Evolutionary conservation across 2,329 filamentous ascomycete genomes (phyloP), one percentile per base, ranked within the genome.

Genomic region (Colletotrichum chlorophyti): DNA sequence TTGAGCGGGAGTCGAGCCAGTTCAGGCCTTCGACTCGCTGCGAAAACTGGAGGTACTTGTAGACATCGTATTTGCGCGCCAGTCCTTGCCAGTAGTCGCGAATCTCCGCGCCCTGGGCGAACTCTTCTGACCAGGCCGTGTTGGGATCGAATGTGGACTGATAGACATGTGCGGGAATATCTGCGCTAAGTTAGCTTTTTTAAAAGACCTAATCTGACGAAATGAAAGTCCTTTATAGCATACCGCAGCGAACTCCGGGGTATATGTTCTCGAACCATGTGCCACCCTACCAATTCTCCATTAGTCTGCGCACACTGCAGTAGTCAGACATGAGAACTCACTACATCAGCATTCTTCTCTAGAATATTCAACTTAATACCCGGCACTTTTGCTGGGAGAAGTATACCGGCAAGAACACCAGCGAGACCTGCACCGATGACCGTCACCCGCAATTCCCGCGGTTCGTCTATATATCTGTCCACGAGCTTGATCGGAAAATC

Each of bases 361-460:
- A 84, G 85, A 32, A 91, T 85, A 1, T 79, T 83, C 58, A 92
- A 71, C 40, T 89, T 74, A 43, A 91, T 82, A 0, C 82, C 81
- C 0, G 89, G 89, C 0, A 92, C 83, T 63, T 92, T 92, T 9
- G 76, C 80, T 0, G 88, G 89, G 1, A 93, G 74, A 8, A 91
- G 71, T 7, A 86, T 79, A 1, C 88, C 89, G 1, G 89, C 84
- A 5, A 83, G 81, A 31, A 90, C 80, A 3, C 88, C 88, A 0
- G 84, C 72, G 0, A 90, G 71, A 0, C 87, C 88, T 8, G 85
- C 87, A 2, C 88, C 88, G 27, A 90, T 82, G 0, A 90, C 79
- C 0, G 81, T 83, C 1, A 89, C 85, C 45, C 79, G 76, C 32
- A 83, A 70, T 6, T 74, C 68, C 26, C 79, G 72, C 1, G 80